Conservation (phyloP, 1,139 yeast species). For the Komagataea norvegica region DNA sequence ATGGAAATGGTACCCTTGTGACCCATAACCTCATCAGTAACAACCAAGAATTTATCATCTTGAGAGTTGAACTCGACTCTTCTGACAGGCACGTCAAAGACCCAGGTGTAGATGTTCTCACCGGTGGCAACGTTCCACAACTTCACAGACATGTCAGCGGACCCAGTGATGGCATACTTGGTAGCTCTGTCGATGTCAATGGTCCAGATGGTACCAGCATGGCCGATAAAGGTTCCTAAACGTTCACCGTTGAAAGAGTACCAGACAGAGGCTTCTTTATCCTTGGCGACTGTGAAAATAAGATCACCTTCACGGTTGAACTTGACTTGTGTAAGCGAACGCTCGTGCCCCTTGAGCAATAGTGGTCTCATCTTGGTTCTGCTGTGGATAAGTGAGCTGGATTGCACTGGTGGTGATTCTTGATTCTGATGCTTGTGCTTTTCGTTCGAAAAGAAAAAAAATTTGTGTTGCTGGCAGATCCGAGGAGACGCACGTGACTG, state of each 20-base stretch:
- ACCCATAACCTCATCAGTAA: slow-evolving; percentile 94
- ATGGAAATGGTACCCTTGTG: slow-evolving; percentile 72
- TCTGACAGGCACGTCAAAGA: slow-evolving; percentile 79
- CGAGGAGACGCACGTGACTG: too few relatives aligned
- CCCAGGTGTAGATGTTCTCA: slow-evolving; percentile 68
- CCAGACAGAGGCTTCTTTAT: slow-evolving; percentile 87
- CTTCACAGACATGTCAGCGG: slow-evolving; percentile 83
- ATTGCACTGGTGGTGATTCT: too few relatives aligned
- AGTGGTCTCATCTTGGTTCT: slow-evolving; percentile 45
- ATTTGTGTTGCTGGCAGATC: too few relatives aligned
- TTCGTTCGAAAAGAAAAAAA: too few relatives aligned
- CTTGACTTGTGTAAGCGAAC: slow-evolving; percentile 86
- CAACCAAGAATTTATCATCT: slow-evolving; percentile 63
- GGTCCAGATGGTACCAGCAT: slow-evolving; percentile 93
- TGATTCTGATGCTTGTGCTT: too few relatives aligned
- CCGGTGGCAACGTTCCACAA: slow-evolving; percentile 86
- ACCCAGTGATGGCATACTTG: slow-evolving; percentile 74
- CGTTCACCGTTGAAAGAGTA: slow-evolving; percentile 95
- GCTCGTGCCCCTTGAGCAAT: slow-evolving; percentile 71
- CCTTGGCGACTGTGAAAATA: slow-evolving; percentile 89
- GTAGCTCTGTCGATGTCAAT: slow-evolving; percentile 78
- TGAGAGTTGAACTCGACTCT: slow-evolving; percentile 84
- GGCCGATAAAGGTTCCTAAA: slow-evolving; percentile 87
- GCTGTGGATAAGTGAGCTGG: neutral
- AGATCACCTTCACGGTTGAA: slow-evolving; percentile 95